Conservation (phyloP, 202 grass and related monocot genomes). For the Eragrostis tef region DNA sequence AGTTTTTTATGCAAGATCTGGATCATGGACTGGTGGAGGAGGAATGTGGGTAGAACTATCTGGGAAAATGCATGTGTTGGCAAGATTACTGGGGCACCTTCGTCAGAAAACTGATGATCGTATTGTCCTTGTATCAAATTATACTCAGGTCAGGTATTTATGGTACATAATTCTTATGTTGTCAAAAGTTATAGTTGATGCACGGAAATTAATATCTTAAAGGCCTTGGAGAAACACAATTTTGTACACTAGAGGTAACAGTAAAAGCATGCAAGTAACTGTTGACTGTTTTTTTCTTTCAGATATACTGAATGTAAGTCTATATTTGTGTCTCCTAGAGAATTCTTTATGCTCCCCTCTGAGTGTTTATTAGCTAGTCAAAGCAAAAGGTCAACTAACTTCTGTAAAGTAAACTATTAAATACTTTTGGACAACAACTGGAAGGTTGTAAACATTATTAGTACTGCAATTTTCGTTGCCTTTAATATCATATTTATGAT, state of each 20-base stretch:
- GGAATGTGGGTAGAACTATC: slow-evolving; percentile 98
- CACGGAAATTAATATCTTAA: slow-evolving; percentile 23
- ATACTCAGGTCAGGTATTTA: slow-evolving; percentile 76
- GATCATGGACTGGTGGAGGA: slow-evolving; percentile 89
- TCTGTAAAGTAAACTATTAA: slow-evolving; percentile 7
- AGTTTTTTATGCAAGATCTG: slow-evolving; percentile 71
- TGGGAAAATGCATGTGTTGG: slow-evolving; percentile 97
- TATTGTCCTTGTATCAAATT: slow-evolving; percentile 99
- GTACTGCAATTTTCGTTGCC: slow-evolving; percentile 9
- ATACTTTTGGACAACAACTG: slow-evolving; percentile 26
- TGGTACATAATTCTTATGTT: slow-evolving; percentile 16
- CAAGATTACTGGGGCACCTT: slow-evolving; percentile 81
- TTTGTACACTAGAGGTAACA: slow-evolving; percentile 10
- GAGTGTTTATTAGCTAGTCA: slow-evolving; percentile 23
- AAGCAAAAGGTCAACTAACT: slow-evolving; percentile 32
- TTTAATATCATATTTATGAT: slow-evolving; percentile 33
- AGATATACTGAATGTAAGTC: slow-evolving; percentile 11
- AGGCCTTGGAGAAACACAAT: slow-evolving; percentile 20
- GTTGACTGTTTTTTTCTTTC: background rate
- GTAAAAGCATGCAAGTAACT: background rate
- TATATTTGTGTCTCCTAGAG: slow-evolving; percentile 23
- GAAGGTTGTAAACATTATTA: slow-evolving; percentile 18
- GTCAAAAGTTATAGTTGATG: slow-evolving; percentile 11
- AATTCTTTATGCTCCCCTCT: slow-evolving; percentile 9
- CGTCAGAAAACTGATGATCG: slow-evolving; percentile 89